Evolutionary conservation across 2,329 filamentous ascomycete genomes (phyloP).

Genomic region (Diaporthe citrichinensis): DNA sequence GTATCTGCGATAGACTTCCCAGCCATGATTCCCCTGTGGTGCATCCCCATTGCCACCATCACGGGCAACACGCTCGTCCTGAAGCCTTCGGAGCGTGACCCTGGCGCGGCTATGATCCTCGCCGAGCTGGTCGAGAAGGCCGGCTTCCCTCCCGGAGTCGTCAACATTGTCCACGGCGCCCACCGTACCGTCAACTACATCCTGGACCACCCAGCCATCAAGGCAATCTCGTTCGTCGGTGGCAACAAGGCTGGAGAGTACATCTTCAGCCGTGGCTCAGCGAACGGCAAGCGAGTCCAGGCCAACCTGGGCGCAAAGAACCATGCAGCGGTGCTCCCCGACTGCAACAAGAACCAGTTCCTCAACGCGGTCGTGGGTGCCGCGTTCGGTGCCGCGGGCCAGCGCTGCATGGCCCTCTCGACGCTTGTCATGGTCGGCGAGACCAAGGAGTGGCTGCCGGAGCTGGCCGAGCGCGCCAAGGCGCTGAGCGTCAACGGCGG

Average conservation of each 20-base stretch:
- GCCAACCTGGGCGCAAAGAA: constrained; percentile 92
- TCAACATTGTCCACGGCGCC: constrained; percentile 87
- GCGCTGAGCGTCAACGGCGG: constrained; percentile 82
- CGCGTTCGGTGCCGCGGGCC: constrained; percentile 87
- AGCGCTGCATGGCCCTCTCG: constrained; percentile 89
- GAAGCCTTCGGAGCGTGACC: constrained; percentile 89
- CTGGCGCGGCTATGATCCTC: constrained; percentile 87
- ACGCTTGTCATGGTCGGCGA: constrained; percentile 88
- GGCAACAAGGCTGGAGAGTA: constrained; percentile 92
- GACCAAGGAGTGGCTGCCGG: constrained; percentile 85
- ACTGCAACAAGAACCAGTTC: constrained; percentile 92
- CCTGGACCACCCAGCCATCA: constrained; percentile 86
- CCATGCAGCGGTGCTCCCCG: constrained; percentile 86
- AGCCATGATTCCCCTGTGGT: constrained; percentile 95
- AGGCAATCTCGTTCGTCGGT: constrained; percentile 89
- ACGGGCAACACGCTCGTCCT: constrained; percentile 88
- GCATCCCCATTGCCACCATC: constrained; percentile 85
- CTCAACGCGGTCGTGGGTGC: constrained; percentile 87
- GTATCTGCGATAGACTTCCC: constrained; percentile 76
- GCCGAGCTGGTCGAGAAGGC: constrained; percentile 85
- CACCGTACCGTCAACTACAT: constrained; percentile 89
- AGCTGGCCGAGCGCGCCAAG: constrained; percentile 83
- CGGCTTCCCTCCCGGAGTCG: constrained; percentile 84
- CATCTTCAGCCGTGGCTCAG: constrained; percentile 83
- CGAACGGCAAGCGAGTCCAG: constrained; percentile 90